These are phyloP conservation scores for Musa acuminata DNA, from an alignment of 176 grass and related monocot genomes.

Conservation along the genomic window DNA sequence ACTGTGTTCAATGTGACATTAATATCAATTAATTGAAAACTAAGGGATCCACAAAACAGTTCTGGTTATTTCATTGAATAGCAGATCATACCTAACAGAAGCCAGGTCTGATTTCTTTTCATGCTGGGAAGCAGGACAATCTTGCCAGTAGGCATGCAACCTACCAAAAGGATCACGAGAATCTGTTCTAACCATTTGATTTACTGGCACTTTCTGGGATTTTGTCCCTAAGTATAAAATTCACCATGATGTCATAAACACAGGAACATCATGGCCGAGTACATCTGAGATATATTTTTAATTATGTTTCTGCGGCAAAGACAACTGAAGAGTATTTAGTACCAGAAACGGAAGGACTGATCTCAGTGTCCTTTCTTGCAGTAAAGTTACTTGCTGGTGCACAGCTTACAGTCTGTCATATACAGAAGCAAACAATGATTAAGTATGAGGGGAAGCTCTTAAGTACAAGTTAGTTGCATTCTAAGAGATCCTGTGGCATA, in stretches of 20 bases:
- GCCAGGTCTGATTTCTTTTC: constrained; percentile 72
- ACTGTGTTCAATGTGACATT: background rate
- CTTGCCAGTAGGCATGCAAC: constrained; percentile 68
- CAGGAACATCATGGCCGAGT: background rate
- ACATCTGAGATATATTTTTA: background rate
- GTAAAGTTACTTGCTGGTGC: constrained; percentile 32
- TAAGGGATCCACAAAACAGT: background rate
- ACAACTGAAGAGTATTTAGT: constrained; percentile 21
- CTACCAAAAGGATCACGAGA: constrained; percentile 68
- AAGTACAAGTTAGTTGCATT: background rate
- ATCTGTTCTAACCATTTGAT: constrained; percentile 91
- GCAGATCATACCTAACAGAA: constrained; percentile 51
- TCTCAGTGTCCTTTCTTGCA: constrained; percentile 35
- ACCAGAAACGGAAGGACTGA: constrained; percentile 40
- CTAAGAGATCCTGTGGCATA: background rate
- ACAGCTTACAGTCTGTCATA: constrained; percentile 37
- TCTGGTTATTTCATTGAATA: constrained; percentile 7
- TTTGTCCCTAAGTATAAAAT: constrained; percentile 40
- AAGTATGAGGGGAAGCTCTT: background rate
- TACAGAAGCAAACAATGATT: constrained; percentile 25
- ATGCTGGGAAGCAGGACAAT: constrained; percentile 45
- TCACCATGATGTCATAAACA: background rate
- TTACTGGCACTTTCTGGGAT: constrained; percentile 60
- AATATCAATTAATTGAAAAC: background rate
- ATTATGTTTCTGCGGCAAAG: background rate